Percentiles rank a stretch among this genome's conserved stretches.
phyloP scores from a whole-genome alignment of 768 basidiomycete genomes.

The Panaeolus cyanescens region DNA sequence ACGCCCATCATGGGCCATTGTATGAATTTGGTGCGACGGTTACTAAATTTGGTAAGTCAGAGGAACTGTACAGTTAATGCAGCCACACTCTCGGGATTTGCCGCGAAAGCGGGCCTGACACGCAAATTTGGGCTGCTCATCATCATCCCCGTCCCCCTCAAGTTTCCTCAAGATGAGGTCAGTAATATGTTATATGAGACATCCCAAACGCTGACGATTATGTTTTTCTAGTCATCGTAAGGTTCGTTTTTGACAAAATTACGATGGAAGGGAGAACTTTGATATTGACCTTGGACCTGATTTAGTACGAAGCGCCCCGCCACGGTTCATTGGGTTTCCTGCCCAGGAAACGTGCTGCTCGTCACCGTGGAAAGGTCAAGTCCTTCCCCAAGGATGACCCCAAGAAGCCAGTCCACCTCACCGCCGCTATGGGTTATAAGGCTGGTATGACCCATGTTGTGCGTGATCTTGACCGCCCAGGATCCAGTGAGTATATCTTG shows the following conservation, averaged over 20 bases:
- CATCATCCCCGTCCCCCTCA: slow-evolving; percentile 39
- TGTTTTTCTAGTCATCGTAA: slow-evolving; percentile 74
- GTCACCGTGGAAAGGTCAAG: slow-evolving; percentile 99
- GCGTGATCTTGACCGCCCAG: slow-evolving; percentile 98
- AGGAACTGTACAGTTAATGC: slow-evolving; percentile 40
- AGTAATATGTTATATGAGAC: slow-evolving; percentile 22
- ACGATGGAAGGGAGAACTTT: slow-evolving; percentile 5
- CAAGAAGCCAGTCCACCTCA: slow-evolving; percentile 98
- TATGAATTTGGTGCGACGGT: not conserved
- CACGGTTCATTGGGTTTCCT: slow-evolving; percentile 98
- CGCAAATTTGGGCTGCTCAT: slow-evolving; percentile 30
- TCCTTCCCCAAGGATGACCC: slow-evolving; percentile 99
- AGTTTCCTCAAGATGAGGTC: slow-evolving; percentile 67
- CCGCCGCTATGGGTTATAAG: slow-evolving; percentile 99
- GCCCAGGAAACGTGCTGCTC: slow-evolving; percentile 93
- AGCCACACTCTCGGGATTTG: slow-evolving; percentile 40
- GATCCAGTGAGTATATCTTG: slow-evolving; percentile 83
- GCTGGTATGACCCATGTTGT: slow-evolving; percentile 99
- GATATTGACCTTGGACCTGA: slow-evolving; percentile 13
- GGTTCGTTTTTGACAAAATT: slow-evolving; percentile 43
- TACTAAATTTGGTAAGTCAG: not conserved
- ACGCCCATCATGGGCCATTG: not conserved
- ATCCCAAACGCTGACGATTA: slow-evolving; percentile 11
- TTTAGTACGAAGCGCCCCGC: slow-evolving; percentile 96
- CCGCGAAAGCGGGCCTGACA: slow-evolving; percentile 24